Conservation (phyloP, 805 yeast genomes). For the Candida sanyiensis region DNA sequence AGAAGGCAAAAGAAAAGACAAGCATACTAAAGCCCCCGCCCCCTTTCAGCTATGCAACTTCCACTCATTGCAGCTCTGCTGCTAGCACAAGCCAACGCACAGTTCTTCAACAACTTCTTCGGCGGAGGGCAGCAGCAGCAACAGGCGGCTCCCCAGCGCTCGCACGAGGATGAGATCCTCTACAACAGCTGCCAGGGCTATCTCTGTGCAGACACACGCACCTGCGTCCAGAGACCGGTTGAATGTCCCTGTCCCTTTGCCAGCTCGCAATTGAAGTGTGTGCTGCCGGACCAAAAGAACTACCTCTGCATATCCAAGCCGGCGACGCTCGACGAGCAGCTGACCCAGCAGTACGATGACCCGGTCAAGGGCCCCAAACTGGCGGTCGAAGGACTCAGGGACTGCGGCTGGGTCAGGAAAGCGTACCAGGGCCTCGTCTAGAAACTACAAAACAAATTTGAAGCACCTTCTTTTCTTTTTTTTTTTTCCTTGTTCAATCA, state of each 20-base stretch:
- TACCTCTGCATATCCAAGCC: conserved; percentile 84
- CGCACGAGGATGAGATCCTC: conserved; percentile 33
- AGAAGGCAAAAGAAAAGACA: neutral
- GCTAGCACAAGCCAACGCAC: conserved; percentile 25
- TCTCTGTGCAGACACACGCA: conserved; percentile 77
- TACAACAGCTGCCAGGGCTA: conserved; percentile 52
- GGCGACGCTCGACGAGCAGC: conserved; percentile 38
- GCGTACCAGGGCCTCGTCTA: conserved; percentile 58
- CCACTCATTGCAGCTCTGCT: conserved; percentile 6
- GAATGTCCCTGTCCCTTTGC: conserved; percentile 93
- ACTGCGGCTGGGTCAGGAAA: conserved; percentile 79
- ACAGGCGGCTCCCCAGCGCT: conserved; percentile 32
- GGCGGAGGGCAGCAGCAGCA: conserved; percentile 34
- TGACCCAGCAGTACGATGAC: conserved; percentile 35
- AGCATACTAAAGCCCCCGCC: neutral
- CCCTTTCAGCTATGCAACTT: neutral
- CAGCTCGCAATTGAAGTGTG: conserved; percentile 75
- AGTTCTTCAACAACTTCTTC: conserved; percentile 40
- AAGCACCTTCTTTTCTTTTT: no score
- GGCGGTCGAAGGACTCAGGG: conserved; percentile 50
- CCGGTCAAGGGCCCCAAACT: conserved; percentile 43
- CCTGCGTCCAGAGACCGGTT: conserved; percentile 61
- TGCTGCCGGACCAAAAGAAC: conserved; percentile 57
- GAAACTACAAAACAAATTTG: no score
- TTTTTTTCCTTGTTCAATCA: no score